Evolutionary conservation across 768 basidiomycete genomes (phyloP).

Genomic region (Mycena filopes): DNA sequence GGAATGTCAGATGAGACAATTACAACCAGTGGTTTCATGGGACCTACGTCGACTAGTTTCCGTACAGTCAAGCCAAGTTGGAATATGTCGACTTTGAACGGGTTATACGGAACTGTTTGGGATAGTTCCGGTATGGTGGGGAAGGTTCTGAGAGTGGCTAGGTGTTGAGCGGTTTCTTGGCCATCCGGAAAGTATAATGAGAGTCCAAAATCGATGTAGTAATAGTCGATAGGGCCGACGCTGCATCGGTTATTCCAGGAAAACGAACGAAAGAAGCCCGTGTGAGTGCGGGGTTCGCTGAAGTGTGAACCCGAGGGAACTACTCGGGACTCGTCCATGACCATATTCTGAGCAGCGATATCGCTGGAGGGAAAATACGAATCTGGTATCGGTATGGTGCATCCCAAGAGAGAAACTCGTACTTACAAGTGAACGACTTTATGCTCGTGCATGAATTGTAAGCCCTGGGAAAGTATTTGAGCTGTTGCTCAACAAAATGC

Average conservation of each 20-base stretch:
- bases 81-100: constrained; percentile 30
- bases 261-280: not conserved
- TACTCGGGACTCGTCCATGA: constrained; percentile 10
- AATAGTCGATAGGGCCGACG: not conserved
- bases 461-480: no score
- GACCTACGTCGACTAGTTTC: constrained; percentile 5
- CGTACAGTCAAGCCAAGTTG: constrained; percentile 9
- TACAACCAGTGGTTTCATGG: no score
- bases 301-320: constrained; percentile 2
- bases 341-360: constrained; percentile 5
- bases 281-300: not conserved
- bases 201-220: constrained; percentile 4
- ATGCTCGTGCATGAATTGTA: no score
- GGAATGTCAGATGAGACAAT: not conserved
- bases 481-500: no score
- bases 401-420: no score
- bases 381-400: no score
- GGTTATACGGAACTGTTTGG: constrained; percentile 21
- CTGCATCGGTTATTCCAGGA: not conserved
- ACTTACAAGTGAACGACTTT: no score
- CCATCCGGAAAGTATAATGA: constrained; percentile 3
- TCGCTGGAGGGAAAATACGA: not conserved
- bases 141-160: constrained; percentile 10
- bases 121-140: constrained; percentile 28
- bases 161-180: not conserved